Conservation (phyloP, 2,329 filamentous ascomycete species). For the Neodidymelliopsis sp. region DNA sequence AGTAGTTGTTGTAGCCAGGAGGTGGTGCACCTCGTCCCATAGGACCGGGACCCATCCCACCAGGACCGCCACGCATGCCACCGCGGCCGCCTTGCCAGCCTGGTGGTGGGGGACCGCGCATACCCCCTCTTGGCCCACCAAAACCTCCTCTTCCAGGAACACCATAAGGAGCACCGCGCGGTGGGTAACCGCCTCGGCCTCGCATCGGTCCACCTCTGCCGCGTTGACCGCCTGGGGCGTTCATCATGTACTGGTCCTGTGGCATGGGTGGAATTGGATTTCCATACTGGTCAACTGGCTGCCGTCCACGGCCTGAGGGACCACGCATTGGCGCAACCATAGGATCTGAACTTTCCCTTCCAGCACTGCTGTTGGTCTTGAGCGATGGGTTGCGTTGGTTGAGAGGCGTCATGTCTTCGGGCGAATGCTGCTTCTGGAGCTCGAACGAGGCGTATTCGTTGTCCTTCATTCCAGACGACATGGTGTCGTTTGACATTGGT, state of each 20-base stretch:
- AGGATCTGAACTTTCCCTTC: slow-evolving; percentile 51
- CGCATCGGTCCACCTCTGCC: slow-evolving; percentile 53
- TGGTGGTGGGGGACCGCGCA: slow-evolving; percentile 51
- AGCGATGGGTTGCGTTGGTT: slow-evolving; percentile 71
- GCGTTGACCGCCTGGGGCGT: slow-evolving; percentile 48
- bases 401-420: slow-evolving; percentile 74
- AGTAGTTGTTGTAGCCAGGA: slow-evolving; percentile 52
- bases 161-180: slow-evolving; percentile 45
- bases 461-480: slow-evolving; percentile 60
- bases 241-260: slow-evolving; percentile 54
- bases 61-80: slow-evolving; percentile 43
- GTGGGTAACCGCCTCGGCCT: slow-evolving; percentile 50
- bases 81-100: slow-evolving; percentile 51
- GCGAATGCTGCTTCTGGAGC: slow-evolving; percentile 63
- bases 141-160: slow-evolving; percentile 47
- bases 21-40: slow-evolving; percentile 53
- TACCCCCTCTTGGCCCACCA: slow-evolving; percentile 46
- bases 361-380: slow-evolving; percentile 59
- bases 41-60: slow-evolving; percentile 42
- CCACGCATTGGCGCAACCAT: slow-evolving; percentile 45
- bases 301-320: slow-evolving; percentile 47
- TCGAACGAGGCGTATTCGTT: slow-evolving; percentile 72
- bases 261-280: slow-evolving; percentile 61
- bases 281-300: slow-evolving; percentile 69
- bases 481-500: slow-evolving; percentile 62